These are phyloP conservation scores for Amylostereum areolatum DNA, from an alignment of 1,284 basidiomycete genomes.

Conservation along the genomic window DNA sequence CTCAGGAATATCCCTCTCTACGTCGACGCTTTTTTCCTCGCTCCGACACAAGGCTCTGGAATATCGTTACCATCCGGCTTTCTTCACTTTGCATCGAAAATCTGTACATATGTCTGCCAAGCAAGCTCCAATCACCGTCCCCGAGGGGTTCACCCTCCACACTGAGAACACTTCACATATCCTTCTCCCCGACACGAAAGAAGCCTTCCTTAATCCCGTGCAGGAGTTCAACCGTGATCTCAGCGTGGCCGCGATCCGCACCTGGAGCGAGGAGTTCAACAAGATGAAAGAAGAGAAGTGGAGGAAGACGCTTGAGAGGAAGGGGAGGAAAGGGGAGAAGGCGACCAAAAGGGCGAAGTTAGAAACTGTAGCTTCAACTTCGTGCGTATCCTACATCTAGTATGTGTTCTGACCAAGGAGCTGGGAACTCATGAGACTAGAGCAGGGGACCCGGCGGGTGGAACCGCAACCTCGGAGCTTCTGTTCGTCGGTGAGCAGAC, in stretches of 20 bases:
- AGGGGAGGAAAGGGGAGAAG: slow-evolving; percentile 22
- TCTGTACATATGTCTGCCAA: neutral
- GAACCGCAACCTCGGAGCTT: too few relatives aligned
- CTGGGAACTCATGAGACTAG: too few relatives aligned
- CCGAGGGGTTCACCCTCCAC: slow-evolving; percentile 75
- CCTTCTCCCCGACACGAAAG: slow-evolving; percentile 68
- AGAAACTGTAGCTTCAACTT: neutral
- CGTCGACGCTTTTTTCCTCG: too few relatives aligned
- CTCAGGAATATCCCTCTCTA: too few relatives aligned
- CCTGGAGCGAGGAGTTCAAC: slow-evolving; percentile 78
- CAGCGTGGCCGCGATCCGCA: slow-evolving; percentile 83
- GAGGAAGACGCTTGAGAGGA: slow-evolving; percentile 37
- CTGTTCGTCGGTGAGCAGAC: too few relatives aligned
- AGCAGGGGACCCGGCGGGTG: too few relatives aligned
- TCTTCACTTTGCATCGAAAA: too few relatives aligned
- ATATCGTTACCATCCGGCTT: too few relatives aligned
- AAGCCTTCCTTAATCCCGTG: slow-evolving; percentile 94
- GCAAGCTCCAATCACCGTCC: slow-evolving; percentile 37
- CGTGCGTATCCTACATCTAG: too few relatives aligned
- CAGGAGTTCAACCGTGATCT: slow-evolving; percentile 98
- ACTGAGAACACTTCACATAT: slow-evolving; percentile 84
- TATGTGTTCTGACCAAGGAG: too few relatives aligned
- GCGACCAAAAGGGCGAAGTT: slow-evolving; percentile 20
- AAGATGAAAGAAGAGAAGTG: slow-evolving; percentile 55
- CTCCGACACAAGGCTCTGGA: too few relatives aligned